Evolutionary conservation across 345 rosid species (phyloP).

Genomic region (Erysimum cheiranthoides): DNA sequence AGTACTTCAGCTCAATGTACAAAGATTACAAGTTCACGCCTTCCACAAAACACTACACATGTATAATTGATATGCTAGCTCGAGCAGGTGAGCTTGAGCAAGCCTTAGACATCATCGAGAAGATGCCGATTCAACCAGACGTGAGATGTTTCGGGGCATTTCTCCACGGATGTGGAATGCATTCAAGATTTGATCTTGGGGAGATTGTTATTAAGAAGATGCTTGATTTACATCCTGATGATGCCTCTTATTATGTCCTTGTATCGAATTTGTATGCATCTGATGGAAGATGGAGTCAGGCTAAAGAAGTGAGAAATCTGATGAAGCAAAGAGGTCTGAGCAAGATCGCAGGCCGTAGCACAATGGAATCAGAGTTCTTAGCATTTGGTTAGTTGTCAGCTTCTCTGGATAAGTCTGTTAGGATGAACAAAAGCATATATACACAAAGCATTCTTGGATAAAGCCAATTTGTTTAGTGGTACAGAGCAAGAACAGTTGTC

Average conservation of each 20-base stretch:
- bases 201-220: slow-evolving; percentile 68
- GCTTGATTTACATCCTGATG: slow-evolving; percentile 64
- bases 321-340: slow-evolving; percentile 70
- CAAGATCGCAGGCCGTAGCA: slow-evolving; percentile 66
- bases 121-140: slow-evolving; percentile 73
- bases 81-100: slow-evolving; percentile 90
- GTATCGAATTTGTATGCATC: slow-evolving; percentile 77
- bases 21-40: slow-evolving; percentile 65
- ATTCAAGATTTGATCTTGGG: slow-evolving; percentile 88
- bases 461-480: slow-evolving; percentile 15
- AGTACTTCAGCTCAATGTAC: slow-evolving; percentile 65
- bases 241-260: slow-evolving; percentile 84
- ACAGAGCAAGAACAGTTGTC: slow-evolving; percentile 23
- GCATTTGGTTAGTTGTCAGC: background rate
- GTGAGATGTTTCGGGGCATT: slow-evolving; percentile 70
- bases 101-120: slow-evolving; percentile 69
- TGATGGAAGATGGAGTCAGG: slow-evolving; percentile 85
- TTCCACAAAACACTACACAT: slow-evolving; percentile 75
- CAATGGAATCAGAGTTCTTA: slow-evolving; percentile 53
- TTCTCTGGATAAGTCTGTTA: background rate
- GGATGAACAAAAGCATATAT: slow-evolving; percentile 14
- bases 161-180: slow-evolving; percentile 87
- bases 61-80: slow-evolving; percentile 85
- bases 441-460: slow-evolving; percentile 37
- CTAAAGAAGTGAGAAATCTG: slow-evolving; percentile 64